Base-by-base conservation (phyloP, 2,329 filamentous ascomycete genomes). In the Clathrospora elynae region DNA sequence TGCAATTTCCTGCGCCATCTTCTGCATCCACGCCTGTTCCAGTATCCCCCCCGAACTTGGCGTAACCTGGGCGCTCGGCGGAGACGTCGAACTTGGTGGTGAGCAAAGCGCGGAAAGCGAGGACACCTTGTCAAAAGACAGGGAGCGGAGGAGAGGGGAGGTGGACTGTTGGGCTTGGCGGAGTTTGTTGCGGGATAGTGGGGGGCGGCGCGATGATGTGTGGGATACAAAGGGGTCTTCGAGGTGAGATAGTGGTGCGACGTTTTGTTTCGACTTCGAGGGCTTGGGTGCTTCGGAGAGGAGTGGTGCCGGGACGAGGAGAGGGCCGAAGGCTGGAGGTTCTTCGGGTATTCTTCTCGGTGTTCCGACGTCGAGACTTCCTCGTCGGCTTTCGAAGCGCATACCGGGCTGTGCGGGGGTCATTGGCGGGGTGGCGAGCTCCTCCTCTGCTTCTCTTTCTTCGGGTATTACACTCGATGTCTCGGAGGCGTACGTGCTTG, bases 1-100 rank as follows among this genome's bases (percentile, higher is more conserved):
- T 23, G 90, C 90, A 59, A 97, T 92, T 70, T 97, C 93, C 52
- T 85, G 86, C 4, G 92, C 91, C 82, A 99, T 93, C 75, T 96
- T 93, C 75, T 86, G 84, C 72, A 93, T 87, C 87, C 88, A 93
- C 2, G 88, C 88, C 68, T 90, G 86, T 66, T 90, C 87, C 17
- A 89, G 75, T 34, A 90, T 88, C 12, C 76, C 76, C 10, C 76
- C 54, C 0, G 61, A 63, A 25, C 51, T 50, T 9, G 53, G 45
- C n/a, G 55, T 52, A 32, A 48, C 48, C 23, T 67, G 59, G 12
- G 49, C 38, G 29, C 58, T 56, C 1, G 58, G 43, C 8, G 66
- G 61, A 3, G 59, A 61, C 3, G 61, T 35, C 3, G 51, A 31
- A 24, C 57, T 55, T 2, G 58, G 44, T 5, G 66, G 61, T 5